phyloP scores from a whole-genome alignment of 2,329 filamentous ascomycete species.

The Ophiocordyceps unilateralis region DNA sequence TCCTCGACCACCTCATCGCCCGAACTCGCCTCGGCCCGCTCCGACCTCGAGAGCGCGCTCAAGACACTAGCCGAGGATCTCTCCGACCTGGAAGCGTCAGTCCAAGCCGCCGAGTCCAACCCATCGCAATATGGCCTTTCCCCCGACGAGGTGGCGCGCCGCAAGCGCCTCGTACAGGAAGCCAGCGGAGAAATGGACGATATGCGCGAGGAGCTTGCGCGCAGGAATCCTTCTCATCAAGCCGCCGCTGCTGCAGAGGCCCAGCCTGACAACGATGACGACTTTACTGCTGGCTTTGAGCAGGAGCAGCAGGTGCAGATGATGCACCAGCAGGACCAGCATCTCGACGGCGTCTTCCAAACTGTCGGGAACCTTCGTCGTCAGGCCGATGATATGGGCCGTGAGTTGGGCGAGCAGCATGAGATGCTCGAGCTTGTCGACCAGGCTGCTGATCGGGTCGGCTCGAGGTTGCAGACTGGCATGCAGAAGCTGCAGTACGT shows the following conservation, averaged over 20 bases:
- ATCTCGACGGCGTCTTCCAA: conserved; percentile 79
- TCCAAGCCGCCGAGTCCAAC: conserved; percentile 73
- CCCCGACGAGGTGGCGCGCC: conserved; percentile 61
- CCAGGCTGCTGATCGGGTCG: conserved; percentile 68
- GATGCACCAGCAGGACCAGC: conserved; percentile 87
- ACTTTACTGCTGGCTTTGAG: conserved; percentile 62
- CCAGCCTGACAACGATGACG: conserved; percentile 32
- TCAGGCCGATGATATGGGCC: conserved; percentile 90
- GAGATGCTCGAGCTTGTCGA: conserved; percentile 82
- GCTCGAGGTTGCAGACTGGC: conserved; percentile 68
- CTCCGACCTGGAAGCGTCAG: conserved; percentile 71
- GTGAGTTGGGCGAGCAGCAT: conserved; percentile 86
- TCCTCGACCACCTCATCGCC: conserved; percentile 54
- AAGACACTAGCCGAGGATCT: conserved; percentile 65
- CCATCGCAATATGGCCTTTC: conserved; percentile 79
- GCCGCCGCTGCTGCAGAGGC: conserved; percentile 20
- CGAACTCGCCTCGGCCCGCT: conserved; percentile 64
- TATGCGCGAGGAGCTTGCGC: conserved; percentile 69
- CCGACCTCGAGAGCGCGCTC: conserved; percentile 50
- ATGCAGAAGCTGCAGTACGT: conserved; percentile 76
- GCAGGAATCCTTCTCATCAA: conserved; percentile 24
- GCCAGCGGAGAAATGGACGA: conserved; percentile 77
- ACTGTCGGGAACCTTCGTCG: conserved; percentile 81
- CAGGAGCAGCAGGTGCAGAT: conserved; percentile 80
- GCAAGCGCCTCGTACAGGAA: conserved; percentile 70